Evolutionary conservation across 352 stramenopile genomes (phyloP).

Genomic region (Phytophthora syringae): DNA sequence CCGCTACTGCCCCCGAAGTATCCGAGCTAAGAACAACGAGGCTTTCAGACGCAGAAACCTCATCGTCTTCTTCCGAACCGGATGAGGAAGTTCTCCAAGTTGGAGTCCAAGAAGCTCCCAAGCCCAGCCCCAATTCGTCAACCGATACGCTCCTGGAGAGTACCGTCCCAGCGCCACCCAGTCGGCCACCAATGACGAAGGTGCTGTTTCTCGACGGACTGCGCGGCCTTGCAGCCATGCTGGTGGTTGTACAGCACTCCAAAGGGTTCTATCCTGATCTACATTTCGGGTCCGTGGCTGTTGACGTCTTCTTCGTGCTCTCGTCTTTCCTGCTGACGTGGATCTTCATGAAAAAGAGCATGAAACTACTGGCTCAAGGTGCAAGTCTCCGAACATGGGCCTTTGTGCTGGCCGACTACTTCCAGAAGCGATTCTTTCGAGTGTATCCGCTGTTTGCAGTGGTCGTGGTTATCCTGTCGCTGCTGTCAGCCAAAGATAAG

Average conservation of each 20-base stretch:
- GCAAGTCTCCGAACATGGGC: conserved; percentile 13
- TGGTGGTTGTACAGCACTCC: conserved; percentile 29
- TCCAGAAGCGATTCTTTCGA: conserved; percentile 54
- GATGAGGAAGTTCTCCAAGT: conserved; percentile 13
- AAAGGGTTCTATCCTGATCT: conserved; percentile 20
- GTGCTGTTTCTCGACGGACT: conserved; percentile 27
- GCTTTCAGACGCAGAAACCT: conserved; percentile 11
- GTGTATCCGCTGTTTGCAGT: conserved; percentile 64
- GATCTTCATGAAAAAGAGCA: conserved; percentile 31
- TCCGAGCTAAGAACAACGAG: conserved; percentile 2
- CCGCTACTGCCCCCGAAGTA: background rate
- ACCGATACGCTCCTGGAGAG: background rate
- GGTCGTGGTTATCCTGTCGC: conserved; percentile 35
- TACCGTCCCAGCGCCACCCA: background rate
- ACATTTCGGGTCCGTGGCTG: conserved; percentile 21
- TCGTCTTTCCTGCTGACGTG: conserved; percentile 30
- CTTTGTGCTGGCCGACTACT: conserved; percentile 46
- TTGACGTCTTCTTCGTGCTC: conserved; percentile 33
- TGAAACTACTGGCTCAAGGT: conserved; percentile 17
- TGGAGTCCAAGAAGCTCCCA: conserved; percentile 3
- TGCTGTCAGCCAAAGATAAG: conserved; percentile 34
- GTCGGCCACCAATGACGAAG: conserved; percentile 13
- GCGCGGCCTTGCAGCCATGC: conserved; percentile 27
- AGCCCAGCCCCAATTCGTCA: background rate
- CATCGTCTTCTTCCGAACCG: background rate